Base-by-base conservation (phyloP, 768 basidiomycete genomes). In the Hortiboletus campestris region DNA sequence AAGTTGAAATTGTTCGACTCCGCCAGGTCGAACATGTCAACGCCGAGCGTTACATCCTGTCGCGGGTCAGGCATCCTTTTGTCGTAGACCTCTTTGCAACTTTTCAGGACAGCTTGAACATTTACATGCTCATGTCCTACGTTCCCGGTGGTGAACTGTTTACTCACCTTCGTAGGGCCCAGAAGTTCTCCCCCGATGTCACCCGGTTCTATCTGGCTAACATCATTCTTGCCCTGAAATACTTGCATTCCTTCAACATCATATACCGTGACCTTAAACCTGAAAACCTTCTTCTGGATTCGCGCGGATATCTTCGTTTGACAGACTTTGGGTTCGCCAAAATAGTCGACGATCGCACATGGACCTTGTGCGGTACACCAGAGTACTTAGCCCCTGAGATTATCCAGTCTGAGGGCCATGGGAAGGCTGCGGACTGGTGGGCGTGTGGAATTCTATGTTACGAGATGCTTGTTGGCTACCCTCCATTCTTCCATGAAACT, bases 401-500 rank as follows among this genome's bases (percentile, higher is more conserved):
- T 55, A 97, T 99, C 55, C 89, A 96, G 66, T 94, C 92, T 7
- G 94, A 96, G 59, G 97, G 97, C 12, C 97, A 99, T 72, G 94
- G 94, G 12, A 96, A 97, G 71, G 94, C 95, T 10, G 95, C 94
- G 7, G 96, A 99, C 69, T 99, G 94, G 94, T 99, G 97, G 97
- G 96, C 97, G 10, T 89, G 94, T 65, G 97, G 97, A 19, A 91
- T 98, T 44, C 78, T 99, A 35, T 93, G 91, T 71, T 99, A 96
- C 70, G 97, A 99, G 72, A 98, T 98, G 94, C 84, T 99, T 42
- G 96, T 96, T 32, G 97, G 97, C 2, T 98, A 96, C 67, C 95
- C 96, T 28, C 97, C 97, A 20, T 99, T 98, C 80, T 98, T 93
- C 72, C 94, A 98, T 68, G 92, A 97, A 71, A 92, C 93, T n/a